Evolutionary conservation across 163 green algal genomes (phyloP).

Genomic region (Smithsoniella earleae): DNA sequence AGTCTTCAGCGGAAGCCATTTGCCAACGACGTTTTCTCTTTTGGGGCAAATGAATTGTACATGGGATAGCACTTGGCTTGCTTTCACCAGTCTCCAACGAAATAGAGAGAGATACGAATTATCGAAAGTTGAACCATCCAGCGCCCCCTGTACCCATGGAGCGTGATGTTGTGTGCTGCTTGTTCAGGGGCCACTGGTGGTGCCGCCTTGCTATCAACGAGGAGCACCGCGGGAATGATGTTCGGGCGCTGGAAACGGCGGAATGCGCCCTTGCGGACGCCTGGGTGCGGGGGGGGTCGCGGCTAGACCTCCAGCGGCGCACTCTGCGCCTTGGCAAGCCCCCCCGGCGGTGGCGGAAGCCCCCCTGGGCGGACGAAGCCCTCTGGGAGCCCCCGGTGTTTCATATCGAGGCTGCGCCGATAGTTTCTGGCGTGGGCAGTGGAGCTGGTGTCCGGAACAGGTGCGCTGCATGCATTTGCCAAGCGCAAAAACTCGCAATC

Average conservation of each 20-base stretch:
- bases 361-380: conserved; percentile 49
- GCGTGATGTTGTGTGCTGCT: conserved; percentile 36
- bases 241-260: conserved; percentile 55
- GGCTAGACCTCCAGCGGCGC: conserved; percentile 63
- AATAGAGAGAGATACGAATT: not conserved
- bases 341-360: conserved; percentile 61
- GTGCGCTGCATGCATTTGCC: not conserved
- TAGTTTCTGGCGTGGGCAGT: not conserved
- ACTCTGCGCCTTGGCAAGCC: conserved; percentile 72
- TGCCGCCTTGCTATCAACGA: conserved; percentile 65
- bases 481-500: not conserved
- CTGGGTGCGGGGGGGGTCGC: conserved; percentile 61
- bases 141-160: too few relatives aligned
- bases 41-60: too few relatives aligned
- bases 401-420: conserved; percentile 40
- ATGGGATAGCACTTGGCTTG: not conserved
- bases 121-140: not conserved
- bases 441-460: conserved; percentile 16
- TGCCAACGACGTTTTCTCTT: too few relatives aligned
- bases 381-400: conserved; percentile 48
- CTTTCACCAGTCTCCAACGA: not conserved
- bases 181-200: conserved; percentile 60
- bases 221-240: conserved; percentile 54
- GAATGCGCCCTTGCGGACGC: conserved; percentile 65
- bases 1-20: too few relatives aligned